Conservation (phyloP, 129 eudicot species). For the Escallonia herrerae region DNA sequence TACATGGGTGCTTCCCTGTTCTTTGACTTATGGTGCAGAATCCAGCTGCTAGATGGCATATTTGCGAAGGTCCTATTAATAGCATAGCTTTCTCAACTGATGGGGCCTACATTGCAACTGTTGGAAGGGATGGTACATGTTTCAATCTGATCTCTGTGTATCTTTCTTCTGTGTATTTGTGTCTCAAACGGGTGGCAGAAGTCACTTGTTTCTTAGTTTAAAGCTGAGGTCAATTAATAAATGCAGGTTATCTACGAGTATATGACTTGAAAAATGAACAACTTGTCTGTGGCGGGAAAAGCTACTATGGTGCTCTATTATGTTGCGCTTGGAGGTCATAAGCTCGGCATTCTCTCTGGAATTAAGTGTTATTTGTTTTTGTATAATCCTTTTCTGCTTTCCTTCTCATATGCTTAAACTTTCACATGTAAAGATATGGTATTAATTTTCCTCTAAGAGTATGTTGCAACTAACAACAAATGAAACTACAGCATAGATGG, state of each 20-base stretch:
- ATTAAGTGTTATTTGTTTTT: not conserved
- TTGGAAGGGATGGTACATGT: slow-evolving; percentile 89
- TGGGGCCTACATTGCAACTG: slow-evolving; percentile 79
- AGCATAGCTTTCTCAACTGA: slow-evolving; percentile 71
- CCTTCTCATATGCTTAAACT: not conserved
- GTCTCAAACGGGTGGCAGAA: slow-evolving; percentile 1
- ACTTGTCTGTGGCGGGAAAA: slow-evolving; percentile 85
- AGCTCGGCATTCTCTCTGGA: slow-evolving; percentile 1
- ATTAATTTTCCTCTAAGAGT: not conserved
- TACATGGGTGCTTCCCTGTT: not conserved
- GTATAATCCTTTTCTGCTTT: not conserved
- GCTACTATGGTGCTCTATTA: slow-evolving; percentile 94
- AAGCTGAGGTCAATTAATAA: slow-evolving; percentile 8
- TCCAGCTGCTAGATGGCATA: slow-evolving; percentile 94
- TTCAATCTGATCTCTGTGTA: slow-evolving; percentile 6
- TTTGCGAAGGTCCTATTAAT: slow-evolving; percentile 80
- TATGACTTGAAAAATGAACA: slow-evolving; percentile 87
- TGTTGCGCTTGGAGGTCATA: slow-evolving; percentile 97
- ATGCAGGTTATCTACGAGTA: slow-evolving; percentile 75
- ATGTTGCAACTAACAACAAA: slow-evolving; percentile 16
- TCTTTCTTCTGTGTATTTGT: not conserved
- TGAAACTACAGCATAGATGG: slow-evolving; percentile 80
- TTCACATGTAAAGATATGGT: not conserved
- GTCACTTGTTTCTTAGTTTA: not conserved
- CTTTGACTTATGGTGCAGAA: slow-evolving; percentile 37